These are phyloP conservation scores for Aspergillus udagawae DNA, from an alignment of 2,329 filamentous ascomycete species.

Conservation along the genomic window DNA sequence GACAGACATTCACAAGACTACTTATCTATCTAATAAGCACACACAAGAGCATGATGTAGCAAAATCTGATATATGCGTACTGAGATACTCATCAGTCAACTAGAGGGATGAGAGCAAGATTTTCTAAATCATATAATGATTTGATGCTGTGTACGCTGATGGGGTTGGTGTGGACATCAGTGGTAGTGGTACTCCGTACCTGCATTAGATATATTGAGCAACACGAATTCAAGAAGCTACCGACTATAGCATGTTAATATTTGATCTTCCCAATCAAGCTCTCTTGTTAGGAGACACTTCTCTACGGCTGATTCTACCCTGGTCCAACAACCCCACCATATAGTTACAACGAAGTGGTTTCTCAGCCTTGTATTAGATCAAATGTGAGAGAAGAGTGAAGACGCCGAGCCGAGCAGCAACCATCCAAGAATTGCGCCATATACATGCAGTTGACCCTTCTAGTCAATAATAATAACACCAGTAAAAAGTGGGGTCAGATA, in stretches of 20 bases:
- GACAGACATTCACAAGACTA: background rate
- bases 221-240: background rate
- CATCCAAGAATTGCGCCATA: background rate
- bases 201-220: background rate
- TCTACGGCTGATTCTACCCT: background rate
- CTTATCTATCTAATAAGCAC: background rate
- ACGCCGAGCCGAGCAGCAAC: background rate
- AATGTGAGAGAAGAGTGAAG: background rate
- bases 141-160: background rate
- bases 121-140: background rate
- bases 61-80: background rate
- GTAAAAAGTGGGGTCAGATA: background rate
- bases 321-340: background rate
- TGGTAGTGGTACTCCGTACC: background rate
- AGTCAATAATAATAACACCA: background rate
- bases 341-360: background rate
- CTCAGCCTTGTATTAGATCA: background rate
- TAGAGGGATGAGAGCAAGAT: background rate
- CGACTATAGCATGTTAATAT: background rate
- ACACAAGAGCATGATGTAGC: background rate
- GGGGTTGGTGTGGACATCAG: background rate
- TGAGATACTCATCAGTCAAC: background rate
- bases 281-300: background rate
- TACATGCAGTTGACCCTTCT: conserved; percentile 1
- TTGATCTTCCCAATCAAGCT: background rate